phyloP scores from a whole-genome alignment of 2,329 filamentous ascomycete species.

The Ophiostoma piceae region DNA sequence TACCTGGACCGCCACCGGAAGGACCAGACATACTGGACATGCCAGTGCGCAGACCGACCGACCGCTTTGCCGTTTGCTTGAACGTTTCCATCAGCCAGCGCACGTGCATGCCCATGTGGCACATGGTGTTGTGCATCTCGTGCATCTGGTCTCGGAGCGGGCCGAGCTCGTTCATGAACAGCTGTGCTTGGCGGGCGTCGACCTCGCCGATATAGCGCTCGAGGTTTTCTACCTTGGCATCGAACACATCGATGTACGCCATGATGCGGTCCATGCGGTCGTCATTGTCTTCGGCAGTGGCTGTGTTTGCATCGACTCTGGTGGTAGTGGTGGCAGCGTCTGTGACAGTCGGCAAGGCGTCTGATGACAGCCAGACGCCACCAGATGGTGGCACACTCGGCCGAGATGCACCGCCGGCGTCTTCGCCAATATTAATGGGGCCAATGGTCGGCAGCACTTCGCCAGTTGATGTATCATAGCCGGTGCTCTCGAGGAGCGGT shows the following conservation, averaged over 20 bases:
- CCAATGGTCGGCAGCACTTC: background rate
- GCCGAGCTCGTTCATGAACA: slow-evolving; percentile 57
- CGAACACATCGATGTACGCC: slow-evolving; percentile 46
- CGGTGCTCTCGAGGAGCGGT: background rate
- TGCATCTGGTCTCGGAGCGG: slow-evolving; percentile 59
- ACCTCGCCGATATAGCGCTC: slow-evolving; percentile 53
- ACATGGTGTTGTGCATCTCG: slow-evolving; percentile 53
- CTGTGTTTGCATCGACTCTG: background rate
- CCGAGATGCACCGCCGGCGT: background rate
- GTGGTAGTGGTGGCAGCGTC: background rate
- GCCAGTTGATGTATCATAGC: background rate
- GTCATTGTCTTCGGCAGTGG: slow-evolving; percentile 25
- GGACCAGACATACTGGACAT: background rate
- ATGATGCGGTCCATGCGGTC: slow-evolving; percentile 40
- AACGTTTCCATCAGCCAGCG: slow-evolving; percentile 48
- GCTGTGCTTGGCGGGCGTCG: slow-evolving; percentile 55
- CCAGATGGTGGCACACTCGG: slow-evolving; percentile 2
- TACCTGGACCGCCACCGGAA: background rate
- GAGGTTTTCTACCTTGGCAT: slow-evolving; percentile 52
- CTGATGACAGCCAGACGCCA: slow-evolving; percentile 6
- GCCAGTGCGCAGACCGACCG: slow-evolving; percentile 19
- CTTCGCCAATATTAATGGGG: background rate
- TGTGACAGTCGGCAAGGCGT: background rate
- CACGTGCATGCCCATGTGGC: slow-evolving; percentile 55
- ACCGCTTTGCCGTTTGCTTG: slow-evolving; percentile 25